Base-by-base conservation (phyloP, 2,329 filamentous ascomycete genomes). In the Cladophialophora exuberans region DNA sequence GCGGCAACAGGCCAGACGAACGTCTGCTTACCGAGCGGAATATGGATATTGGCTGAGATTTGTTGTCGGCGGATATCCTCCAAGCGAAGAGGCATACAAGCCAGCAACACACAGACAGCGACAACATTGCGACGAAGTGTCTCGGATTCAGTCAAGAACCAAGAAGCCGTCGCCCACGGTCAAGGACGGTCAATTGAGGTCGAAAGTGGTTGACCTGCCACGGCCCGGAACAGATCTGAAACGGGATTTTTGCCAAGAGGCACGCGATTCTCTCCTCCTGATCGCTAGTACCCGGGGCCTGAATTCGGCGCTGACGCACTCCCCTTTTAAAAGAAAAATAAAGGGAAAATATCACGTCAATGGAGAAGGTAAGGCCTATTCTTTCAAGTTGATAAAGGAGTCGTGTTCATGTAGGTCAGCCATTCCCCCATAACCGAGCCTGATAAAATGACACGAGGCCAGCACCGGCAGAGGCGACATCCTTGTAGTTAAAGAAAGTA, bases 1-100 rank as follows among this genome's bases (percentile, higher is more conserved):
- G 18, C 30, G 23, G 25, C 35, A 49, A 25, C 13, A n/a, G 39
- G 15, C 20, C 13, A 22, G n/a, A 17, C 18, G 10, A 23, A 20
- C 26, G 6, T 17, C 2, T 10, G 64, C 70, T 55, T 55, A 73
- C 72, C 38, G 71, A 73, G 63, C 69, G 71, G 48, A 69, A 74
- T 26, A 67, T 64, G 2, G 66, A 62, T 6, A 69, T 68, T 10
- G 62, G 62, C 38, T 64, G 59, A 2, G 62, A 52, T 4, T 35
- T 30, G 35, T 64, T 62, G n/a, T 71, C 61, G 44, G 69, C 67
- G 2, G 63, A 66, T 22, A 62, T 50, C 17, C 57, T 62, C 11
- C 36, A 57, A 57, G 45, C 67, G 48, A 63, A 47, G 18, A 66
- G 42, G 30, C 66, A 41, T 15, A 65, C 35, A 30, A 66, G 31